These are phyloP conservation scores for Sextonia rubra DNA, from an alignment of 164 flowering plant species.

Conservation along the genomic window DNA sequence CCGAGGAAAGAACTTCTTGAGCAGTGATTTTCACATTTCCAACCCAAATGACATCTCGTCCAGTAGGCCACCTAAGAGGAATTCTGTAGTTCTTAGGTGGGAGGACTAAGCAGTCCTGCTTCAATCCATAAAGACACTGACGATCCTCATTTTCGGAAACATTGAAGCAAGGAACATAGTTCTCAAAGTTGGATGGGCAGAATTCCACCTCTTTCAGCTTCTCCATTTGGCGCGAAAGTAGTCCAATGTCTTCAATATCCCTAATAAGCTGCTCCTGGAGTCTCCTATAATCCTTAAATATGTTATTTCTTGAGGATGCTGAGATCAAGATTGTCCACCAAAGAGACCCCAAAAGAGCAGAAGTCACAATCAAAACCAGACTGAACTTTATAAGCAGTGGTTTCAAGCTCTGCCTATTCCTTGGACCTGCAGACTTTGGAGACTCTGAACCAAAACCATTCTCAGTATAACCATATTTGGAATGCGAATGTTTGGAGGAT, in stretches of 20 bases:
- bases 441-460: constrained; percentile 64
- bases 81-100: constrained; percentile 76
- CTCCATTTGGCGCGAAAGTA: constrained; percentile 60
- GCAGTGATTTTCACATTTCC: constrained; percentile 89
- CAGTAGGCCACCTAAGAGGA: constrained; percentile 97
- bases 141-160: constrained; percentile 59
- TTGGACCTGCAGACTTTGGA: constrained; percentile 32
- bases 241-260: constrained; percentile 78
- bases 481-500: constrained; percentile 27
- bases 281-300: constrained; percentile 58
- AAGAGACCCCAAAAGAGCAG: constrained; percentile 77
- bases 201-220: constrained; percentile 68
- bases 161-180: constrained; percentile 85
- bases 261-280: constrained; percentile 78
- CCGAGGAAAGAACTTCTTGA: constrained; percentile 92
- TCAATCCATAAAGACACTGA: constrained; percentile 41
- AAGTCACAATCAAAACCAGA: constrained; percentile 55
- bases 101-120: constrained; percentile 58
- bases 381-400: constrained; percentile 51
- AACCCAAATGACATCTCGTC: constrained; percentile 89
- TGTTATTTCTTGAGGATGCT: constrained; percentile 47
- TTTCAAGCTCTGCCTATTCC: constrained; percentile 48
- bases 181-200: constrained; percentile 63
- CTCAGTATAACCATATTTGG: constrained; percentile 38
- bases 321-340: constrained; percentile 91